Evolutionary conservation across 1,284 basidiomycete species (phyloP).

Genomic region (Abortiporus biennis): DNA sequence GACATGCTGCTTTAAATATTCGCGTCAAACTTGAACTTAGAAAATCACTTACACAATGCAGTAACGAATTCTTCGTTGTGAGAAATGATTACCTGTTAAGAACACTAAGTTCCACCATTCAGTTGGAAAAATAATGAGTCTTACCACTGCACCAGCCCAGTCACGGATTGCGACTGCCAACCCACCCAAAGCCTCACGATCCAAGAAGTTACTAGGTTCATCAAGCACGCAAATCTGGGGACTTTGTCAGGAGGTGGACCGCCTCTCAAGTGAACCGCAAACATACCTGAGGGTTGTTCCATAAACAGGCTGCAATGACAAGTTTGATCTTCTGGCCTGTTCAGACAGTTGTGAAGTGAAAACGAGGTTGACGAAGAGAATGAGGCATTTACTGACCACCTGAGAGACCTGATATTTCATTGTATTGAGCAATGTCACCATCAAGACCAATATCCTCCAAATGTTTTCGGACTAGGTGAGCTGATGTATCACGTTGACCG

Average conservation of each 20-base stretch:
- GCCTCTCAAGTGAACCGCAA: too few species aligned
- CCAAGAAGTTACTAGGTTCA: slow-evolving; percentile 97
- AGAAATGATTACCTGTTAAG: slow-evolving; percentile 82
- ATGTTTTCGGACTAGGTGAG: slow-evolving; percentile 80
- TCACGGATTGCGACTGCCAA: slow-evolving; percentile 94
- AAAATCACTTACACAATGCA: slow-evolving; percentile 64
- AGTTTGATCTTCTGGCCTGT: slow-evolving; percentile 95
- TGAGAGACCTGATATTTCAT: slow-evolving; percentile 88
- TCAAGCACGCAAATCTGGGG: slow-evolving; percentile 79
- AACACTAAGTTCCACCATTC: slow-evolving; percentile 13
- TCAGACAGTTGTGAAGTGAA: slow-evolving; percentile 6
- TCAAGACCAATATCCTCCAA: slow-evolving; percentile 94
- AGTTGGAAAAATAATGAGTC: slow-evolving; percentile 20
- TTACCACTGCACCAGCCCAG: slow-evolving; percentile 91
- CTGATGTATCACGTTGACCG: slow-evolving; percentile 79
- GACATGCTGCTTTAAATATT: slow-evolving; percentile 6
- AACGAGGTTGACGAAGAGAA: slow-evolving; percentile 2
- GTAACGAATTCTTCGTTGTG: slow-evolving; percentile 92
- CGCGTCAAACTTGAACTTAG: slow-evolving; percentile 7
- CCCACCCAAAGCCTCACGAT: slow-evolving; percentile 85
- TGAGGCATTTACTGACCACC: slow-evolving; percentile 55
- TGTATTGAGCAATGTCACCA: slow-evolving; percentile 96
- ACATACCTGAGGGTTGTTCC: slow-evolving; percentile 87
- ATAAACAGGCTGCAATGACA: slow-evolving; percentile 90
- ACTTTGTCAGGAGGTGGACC: too few species aligned